Evolutionary conservation across 495 filamentous ascomycete species (phyloP), one percentile per base, ranked within the genome.

Genomic region (Evansstolkia leycettana): DNA sequence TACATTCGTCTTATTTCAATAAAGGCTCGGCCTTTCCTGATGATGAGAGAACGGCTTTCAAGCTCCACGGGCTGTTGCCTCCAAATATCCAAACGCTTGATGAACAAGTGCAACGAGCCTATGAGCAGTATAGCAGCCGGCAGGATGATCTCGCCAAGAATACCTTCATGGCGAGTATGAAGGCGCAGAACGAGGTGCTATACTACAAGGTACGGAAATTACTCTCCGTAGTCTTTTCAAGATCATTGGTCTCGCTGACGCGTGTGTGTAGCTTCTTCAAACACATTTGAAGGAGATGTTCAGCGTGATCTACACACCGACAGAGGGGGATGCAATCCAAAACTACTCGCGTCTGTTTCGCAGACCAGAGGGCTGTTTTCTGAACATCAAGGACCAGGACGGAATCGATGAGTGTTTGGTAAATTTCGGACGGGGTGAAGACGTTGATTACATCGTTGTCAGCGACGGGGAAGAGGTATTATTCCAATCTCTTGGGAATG

Each of bases 361-460:
- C 27, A 67, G 66, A 38, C 84, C 86, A 1, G 78, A 88, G 40
- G 87, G 76, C 1, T 81, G 76, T 40, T 81, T 77, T 39, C 38
- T 74, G 45, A 70, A 67, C 28, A 66, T 74, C 10, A 40, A 44
- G 1, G 57, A 72, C 8, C 56, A 63, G 23, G 60, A 79, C 17
- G 50, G 68, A 2, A 70, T 88, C 25, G 62, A 78, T 7, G 62
- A 75, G 30, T 70, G 75, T 42, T 50, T 94, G 2, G 62, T 70
- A 7, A 68, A 75, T 39, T 92, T 82, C 64, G 80, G 76, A 1
- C 60, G 54, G 7, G 54, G 66, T 0, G 80, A 85, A 1, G 85
- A 92, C 34, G 71, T 93, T 23, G 87, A 93, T 50, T 84, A 93
- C 41, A 88, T 94, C 39, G 85, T 89, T 5, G 84, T 90, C 7